These are phyloP conservation scores for Aspergillus glaucus DNA, from an alignment of 2,329 filamentous ascomycete species.

Conservation along the genomic window DNA sequence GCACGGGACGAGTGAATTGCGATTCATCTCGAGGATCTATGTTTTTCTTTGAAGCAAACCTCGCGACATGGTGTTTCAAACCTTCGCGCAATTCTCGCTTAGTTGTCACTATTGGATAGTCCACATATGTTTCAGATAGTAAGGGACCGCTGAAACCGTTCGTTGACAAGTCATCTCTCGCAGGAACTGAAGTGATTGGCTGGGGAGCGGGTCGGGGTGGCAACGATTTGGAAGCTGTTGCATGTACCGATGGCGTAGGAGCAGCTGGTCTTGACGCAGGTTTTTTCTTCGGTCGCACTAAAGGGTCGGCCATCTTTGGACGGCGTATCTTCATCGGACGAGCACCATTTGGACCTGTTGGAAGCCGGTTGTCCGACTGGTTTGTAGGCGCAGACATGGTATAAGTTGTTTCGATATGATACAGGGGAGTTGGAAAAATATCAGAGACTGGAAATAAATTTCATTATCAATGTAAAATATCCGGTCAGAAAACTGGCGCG, in stretches of 20 bases:
- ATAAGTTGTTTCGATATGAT: background rate
- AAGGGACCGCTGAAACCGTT: constrained; percentile 40
- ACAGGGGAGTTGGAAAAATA: background rate
- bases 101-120: constrained; percentile 71
- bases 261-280: constrained; percentile 20
- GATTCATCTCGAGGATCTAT: constrained; percentile 67
- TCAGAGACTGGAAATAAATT: background rate
- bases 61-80: constrained; percentile 80
- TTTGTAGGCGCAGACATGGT: constrained; percentile 36
- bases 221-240: constrained; percentile 19
- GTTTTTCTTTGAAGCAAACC: constrained; percentile 60
- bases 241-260: constrained; percentile 15
- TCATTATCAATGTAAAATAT: background rate
- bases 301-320: constrained; percentile 53
- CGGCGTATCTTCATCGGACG: constrained; percentile 42
- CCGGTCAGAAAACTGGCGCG: background rate
- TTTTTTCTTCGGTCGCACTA: constrained; percentile 56
- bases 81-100: constrained; percentile 74
- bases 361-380: constrained; percentile 42
- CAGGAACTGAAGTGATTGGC: constrained; percentile 13
- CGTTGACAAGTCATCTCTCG: constrained; percentile 25
- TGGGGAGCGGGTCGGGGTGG: constrained; percentile 16
- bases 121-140: constrained; percentile 39
- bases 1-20: constrained; percentile 81
- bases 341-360: constrained; percentile 43